Conservation (phyloP, 805 yeast species). For the Candida ponderosae region DNA sequence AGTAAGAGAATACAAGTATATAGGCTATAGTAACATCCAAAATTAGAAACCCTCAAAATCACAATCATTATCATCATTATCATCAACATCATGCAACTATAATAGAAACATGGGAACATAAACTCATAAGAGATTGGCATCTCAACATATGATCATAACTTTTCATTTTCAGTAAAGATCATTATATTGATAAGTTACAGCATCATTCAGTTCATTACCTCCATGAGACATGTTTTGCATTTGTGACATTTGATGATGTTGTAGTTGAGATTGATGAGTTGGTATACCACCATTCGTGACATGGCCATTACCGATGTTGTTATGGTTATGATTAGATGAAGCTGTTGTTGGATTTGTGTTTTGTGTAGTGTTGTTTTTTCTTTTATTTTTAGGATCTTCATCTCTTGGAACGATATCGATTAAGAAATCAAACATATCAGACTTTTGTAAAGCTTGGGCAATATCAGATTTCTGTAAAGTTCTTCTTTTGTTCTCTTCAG, state of each 20-base stretch:
- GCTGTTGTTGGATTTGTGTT: conserved; percentile 4
- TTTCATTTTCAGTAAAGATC: not conserved
- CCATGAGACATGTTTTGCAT: no score
- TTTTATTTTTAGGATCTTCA: conserved; percentile 33
- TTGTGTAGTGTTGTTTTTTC: conserved; percentile 7
- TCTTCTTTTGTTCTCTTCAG: conserved; percentile 91
- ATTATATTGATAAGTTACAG: not conserved
- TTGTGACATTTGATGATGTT: no score
- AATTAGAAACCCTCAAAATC: not conserved
- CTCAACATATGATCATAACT: no score
- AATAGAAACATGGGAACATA: no score
- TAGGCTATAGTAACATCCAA: no score
- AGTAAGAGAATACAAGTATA: no score
- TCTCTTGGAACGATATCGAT: conserved; percentile 95
- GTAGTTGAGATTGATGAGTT: no score
- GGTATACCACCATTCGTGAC: no score
- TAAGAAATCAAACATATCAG: conserved; percentile 95
- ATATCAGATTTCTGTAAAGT: conserved; percentile 92
- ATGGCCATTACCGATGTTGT: no score
- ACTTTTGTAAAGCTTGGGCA: conserved; percentile 88
- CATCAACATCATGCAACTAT: not conserved
- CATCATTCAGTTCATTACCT: not conserved
- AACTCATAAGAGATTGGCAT: no score
- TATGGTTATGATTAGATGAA: no score
- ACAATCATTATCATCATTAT: no score